These are phyloP conservation scores for Saccharomycopsis sp. DNA, from an alignment of 805 yeast species.

Conservation along the genomic window DNA sequence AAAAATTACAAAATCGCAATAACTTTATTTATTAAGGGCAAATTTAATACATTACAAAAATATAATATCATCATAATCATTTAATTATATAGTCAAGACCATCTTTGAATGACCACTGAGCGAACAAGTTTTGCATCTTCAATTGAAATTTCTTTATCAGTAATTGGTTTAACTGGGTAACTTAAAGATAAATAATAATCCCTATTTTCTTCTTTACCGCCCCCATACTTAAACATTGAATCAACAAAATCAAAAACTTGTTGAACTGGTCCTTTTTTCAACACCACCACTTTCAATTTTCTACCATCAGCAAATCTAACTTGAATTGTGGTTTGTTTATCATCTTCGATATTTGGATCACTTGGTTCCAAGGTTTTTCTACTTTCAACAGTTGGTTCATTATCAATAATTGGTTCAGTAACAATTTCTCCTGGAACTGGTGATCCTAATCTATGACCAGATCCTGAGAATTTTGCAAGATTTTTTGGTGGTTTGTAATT, in stretches of 20 bases:
- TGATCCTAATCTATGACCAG: slow-evolving; percentile 81
- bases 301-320: slow-evolving; percentile 78
- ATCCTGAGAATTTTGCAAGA: slow-evolving; percentile 58
- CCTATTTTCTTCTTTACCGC: slow-evolving; percentile 25
- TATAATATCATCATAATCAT: too few relatives aligned
- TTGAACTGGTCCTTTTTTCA: slow-evolving; percentile 54
- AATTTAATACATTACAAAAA: too few relatives aligned
- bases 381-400: slow-evolving; percentile 8
- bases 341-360: slow-evolving; percentile 21
- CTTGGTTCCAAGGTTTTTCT: slow-evolving; percentile 19
- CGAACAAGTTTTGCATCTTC: slow-evolving; percentile 68
- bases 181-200: slow-evolving; percentile 63
- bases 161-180: slow-evolving; percentile 71
- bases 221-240: neutral
- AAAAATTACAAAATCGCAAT: too few relatives aligned
- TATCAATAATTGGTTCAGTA: neutral
- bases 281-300: slow-evolving; percentile 52
- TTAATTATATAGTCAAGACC: too few relatives aligned
- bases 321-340: slow-evolving; percentile 70
- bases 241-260: slow-evolving; percentile 46
- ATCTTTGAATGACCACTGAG: slow-evolving; percentile 85
- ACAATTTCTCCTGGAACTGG: slow-evolving; percentile 67
- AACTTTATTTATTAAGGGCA: too few relatives aligned
- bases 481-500: slow-evolving; percentile 63
- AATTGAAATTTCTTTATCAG: slow-evolving; percentile 44